phyloP scores from a whole-genome alignment of 108 stramenopile species.

The Parmales sp. region DNA sequence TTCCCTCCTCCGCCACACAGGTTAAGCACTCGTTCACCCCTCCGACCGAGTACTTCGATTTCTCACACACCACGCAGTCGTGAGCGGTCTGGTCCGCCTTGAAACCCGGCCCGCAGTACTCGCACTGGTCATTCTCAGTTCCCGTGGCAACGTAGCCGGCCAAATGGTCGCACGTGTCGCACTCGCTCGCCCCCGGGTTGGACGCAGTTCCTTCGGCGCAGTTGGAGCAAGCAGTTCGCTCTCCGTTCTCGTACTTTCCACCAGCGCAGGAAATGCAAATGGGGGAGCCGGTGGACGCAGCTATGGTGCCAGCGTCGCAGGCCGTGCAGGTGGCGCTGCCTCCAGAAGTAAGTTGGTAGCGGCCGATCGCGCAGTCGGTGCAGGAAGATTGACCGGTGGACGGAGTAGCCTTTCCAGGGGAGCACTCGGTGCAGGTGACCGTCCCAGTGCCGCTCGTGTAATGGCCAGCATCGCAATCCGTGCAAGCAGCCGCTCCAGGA shows the following conservation, averaged over 20 bases:
- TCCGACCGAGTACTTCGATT: not conserved
- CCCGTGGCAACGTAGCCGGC: constrained; percentile 4
- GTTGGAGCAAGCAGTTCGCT: not conserved
- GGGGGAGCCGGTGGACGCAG: not conserved
- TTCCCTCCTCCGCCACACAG: not conserved
- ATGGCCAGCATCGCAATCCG: not conserved
- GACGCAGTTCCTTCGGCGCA: not conserved
- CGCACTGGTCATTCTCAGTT: not conserved
- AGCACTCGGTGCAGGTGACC: not conserved
- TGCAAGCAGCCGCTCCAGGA: not conserved
- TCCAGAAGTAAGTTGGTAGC: too few species aligned
- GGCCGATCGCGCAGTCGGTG: too few species aligned
- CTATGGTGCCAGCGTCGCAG: not conserved
- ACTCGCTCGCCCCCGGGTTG: not conserved
- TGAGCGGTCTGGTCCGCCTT: not conserved
- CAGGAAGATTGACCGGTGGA: too few species aligned
- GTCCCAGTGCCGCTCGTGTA: not conserved
- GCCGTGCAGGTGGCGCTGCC: not conserved
- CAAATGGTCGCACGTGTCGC: not conserved
- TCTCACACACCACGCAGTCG: not conserved
- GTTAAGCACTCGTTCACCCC: not conserved
- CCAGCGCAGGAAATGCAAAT: not conserved
- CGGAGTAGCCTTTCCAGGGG: not conserved
- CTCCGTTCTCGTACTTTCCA: not conserved
- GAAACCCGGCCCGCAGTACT: not conserved